phyloP scores from a whole-genome alignment of 108 stramenopile species.

The Conticribra guillardii region DNA sequence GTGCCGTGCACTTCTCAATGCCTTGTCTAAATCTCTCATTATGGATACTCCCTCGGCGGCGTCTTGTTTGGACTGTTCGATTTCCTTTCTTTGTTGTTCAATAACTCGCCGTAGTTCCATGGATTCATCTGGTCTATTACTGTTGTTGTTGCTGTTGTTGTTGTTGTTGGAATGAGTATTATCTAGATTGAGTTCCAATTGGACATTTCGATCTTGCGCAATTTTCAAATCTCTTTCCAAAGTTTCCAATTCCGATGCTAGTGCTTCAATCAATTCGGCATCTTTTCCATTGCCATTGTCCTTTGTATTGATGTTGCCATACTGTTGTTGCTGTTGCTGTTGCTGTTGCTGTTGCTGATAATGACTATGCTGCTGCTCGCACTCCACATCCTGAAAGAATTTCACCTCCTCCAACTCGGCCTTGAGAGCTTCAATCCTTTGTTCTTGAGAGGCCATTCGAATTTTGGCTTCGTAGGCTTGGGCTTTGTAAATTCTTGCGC shows the following conservation, averaged over 20 bases:
- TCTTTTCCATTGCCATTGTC: conserved; percentile 2
- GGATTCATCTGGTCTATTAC: background rate
- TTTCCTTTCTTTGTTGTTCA: conserved; percentile 5
- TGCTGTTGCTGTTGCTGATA: background rate
- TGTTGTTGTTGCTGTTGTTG: background rate
- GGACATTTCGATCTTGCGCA: background rate
- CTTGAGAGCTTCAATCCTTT: conserved; percentile 25
- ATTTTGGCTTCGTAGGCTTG: conserved; percentile 41
- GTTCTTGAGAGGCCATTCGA: conserved; percentile 29
- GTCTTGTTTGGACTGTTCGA: conserved; percentile 26
- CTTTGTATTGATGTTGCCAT: background rate
- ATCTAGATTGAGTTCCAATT: conserved; percentile 8
- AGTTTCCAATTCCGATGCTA: conserved; percentile 28
- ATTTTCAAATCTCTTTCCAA: conserved; percentile 17
- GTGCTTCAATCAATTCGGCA: conserved; percentile 35
- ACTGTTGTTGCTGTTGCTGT: background rate
- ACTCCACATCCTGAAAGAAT: conserved; percentile 12
- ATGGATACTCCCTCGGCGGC: conserved; percentile 40
- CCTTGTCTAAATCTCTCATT: conserved; percentile 34
- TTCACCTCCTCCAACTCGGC: conserved; percentile 32
- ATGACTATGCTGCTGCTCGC: background rate
- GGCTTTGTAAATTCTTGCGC: conserved; percentile 35
- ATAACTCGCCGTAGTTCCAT: conserved; percentile 19
- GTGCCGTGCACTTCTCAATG: conserved; percentile 17
- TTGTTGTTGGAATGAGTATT: too few species aligned